A percentile compares a stretch with the other conserved stretches of the same genome.
These are phyloP conservation scores for Ophiostoma quercus DNA, from an alignment of 2,329 filamentous ascomycete species.

Conservation along the genomic window DNA sequence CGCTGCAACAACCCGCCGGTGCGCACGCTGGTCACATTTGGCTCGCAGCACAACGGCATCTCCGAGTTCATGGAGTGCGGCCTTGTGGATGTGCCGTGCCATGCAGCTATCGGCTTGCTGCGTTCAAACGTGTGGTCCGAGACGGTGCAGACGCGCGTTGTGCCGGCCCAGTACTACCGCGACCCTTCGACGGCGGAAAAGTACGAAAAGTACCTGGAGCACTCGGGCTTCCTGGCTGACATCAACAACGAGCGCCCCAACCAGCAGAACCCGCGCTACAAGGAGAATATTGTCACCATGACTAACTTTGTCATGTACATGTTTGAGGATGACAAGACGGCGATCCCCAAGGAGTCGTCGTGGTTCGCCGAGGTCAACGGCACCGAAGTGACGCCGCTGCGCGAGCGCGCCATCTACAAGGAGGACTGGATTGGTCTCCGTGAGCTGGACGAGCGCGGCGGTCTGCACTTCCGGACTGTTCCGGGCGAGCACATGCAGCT, in stretches of 20 bases:
- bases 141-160: constrained; percentile 71
- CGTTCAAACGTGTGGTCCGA: constrained; percentile 72
- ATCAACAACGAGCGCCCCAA: constrained; percentile 81
- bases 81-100: constrained; percentile 71
- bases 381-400: constrained; percentile 61
- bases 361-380: constrained; percentile 87
- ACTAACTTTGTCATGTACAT: constrained; percentile 82
- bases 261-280: constrained; percentile 69
- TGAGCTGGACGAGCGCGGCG: constrained; percentile 70
- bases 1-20: constrained; percentile 74
- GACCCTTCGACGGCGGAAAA: constrained; percentile 58
- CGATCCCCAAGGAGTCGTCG: constrained; percentile 81
- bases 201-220: constrained; percentile 66
- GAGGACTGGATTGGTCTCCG: constrained; percentile 93
- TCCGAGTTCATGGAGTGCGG: constrained; percentile 71
- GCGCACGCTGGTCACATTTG: constrained; percentile 78
- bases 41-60: constrained; percentile 90
- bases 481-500: constrained; percentile 82
- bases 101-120: constrained; percentile 70
- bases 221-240: constrained; percentile 86
- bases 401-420: constrained; percentile 66
- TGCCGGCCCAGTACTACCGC: constrained; percentile 94
- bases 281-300: constrained; percentile 61
- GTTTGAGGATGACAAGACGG: constrained; percentile 79
- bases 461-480: constrained; percentile 66